Conservation (phyloP, 1,139 yeast species). For the Fermentozyma sake region DNA sequence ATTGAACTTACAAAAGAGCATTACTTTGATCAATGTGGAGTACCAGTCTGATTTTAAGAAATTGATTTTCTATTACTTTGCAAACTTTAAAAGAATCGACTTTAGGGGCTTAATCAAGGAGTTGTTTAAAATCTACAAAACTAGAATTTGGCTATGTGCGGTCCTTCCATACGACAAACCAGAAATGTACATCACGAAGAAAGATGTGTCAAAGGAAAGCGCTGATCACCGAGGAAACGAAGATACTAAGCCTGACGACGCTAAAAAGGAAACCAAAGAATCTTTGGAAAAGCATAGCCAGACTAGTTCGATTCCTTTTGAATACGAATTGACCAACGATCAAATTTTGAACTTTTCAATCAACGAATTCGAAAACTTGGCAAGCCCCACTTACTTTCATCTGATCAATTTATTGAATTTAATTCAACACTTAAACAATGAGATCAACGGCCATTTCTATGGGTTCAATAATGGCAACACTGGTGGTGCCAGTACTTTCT, state of each 20-base stretch:
- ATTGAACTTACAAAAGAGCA: constrained; percentile 33
- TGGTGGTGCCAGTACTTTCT: no score
- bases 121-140: constrained; percentile 86
- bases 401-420: constrained; percentile 37
- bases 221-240: no score
- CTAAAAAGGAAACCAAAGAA: constrained; percentile 6
- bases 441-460: constrained; percentile 38
- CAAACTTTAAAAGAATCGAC: constrained; percentile 78
- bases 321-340: constrained; percentile 39
- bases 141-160: constrained; percentile 97
- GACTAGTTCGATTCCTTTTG: constrained; percentile 28
- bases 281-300: not conserved
- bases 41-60: constrained; percentile 95
- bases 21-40: constrained; percentile 63
- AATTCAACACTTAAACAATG: constrained; percentile 28
- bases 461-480: constrained; percentile 30
- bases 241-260: constrained; percentile 5
- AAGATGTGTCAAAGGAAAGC: no score
- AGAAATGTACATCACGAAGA: constrained; percentile 20
- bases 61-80: constrained; percentile 81
- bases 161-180: constrained; percentile 46
- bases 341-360: constrained; percentile 40
- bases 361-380: constrained; percentile 31
- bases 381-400: constrained; percentile 41
- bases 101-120: constrained; percentile 91